These are phyloP conservation scores for Hirschioporus abietinus DNA, from an alignment of 768 basidiomycete genomes.

Conservation along the genomic window DNA sequence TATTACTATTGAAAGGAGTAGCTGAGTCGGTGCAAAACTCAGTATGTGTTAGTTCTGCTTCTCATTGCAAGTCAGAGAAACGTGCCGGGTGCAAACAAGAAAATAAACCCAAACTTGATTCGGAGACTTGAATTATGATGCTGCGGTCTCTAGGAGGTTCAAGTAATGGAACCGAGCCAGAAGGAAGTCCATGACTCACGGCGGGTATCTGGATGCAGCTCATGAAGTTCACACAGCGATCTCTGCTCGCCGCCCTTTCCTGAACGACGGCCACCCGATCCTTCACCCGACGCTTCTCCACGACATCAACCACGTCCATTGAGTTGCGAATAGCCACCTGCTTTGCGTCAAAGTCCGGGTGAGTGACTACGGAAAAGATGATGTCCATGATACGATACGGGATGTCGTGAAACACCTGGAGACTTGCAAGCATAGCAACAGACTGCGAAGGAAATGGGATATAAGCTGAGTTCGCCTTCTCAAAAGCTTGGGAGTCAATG, in stretches of 20 bases:
- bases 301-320: not conserved
- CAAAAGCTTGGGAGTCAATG: not conserved
- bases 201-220: no score
- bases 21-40: no score
- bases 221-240: no score
- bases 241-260: not conserved
- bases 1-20: no score
- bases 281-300: not conserved
- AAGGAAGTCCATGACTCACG: no score
- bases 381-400: not conserved
- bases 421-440: not conserved
- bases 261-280: not conserved
- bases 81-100: no score
- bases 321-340: not conserved
- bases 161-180: no score
- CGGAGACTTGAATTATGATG: no score
- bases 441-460: not conserved
- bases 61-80: no score
- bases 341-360: not conserved
- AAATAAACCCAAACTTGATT: no score
- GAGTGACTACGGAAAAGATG: not conserved
- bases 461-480: not conserved
- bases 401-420: not conserved
- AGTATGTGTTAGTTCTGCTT: no score
- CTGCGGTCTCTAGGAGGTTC: no score